Evolutionary conservation across 148 eudicot species (phyloP).

Genomic region (Pouteria glomerata): DNA sequence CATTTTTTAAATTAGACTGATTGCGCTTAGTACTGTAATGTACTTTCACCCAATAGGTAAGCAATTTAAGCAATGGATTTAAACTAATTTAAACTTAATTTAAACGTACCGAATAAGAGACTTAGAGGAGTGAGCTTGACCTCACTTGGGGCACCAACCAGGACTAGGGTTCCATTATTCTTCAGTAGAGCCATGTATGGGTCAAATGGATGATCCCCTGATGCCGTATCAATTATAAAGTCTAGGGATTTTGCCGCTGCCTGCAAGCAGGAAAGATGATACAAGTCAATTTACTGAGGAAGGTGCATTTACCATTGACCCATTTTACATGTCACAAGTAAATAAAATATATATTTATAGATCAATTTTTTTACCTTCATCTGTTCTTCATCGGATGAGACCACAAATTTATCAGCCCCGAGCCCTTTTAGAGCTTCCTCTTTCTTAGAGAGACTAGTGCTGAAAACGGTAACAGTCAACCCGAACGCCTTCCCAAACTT

Average conservation of each 20-base stretch:
- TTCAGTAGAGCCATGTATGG: slow-evolving; percentile 16
- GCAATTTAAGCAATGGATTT: too few species aligned
- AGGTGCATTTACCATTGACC: not conserved
- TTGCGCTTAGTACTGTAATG: too few species aligned
- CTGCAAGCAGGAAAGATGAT: not conserved
- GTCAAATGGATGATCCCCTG: slow-evolving; percentile 17
- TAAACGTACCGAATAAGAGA: slow-evolving; percentile 2
- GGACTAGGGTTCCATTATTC: slow-evolving; percentile 13
- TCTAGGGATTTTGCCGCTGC: not conserved
- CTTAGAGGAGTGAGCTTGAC: slow-evolving; percentile 12
- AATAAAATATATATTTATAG: too few species aligned
- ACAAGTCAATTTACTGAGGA: not conserved
- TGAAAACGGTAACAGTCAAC: slow-evolving; percentile 42
- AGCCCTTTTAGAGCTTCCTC: slow-evolving; percentile 36
- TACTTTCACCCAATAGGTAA: too few species aligned
- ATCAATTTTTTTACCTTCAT: slow-evolving; percentile 19
- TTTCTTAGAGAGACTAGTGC: slow-evolving; percentile 38
- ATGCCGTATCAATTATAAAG: slow-evolving; percentile 16
- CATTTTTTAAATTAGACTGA: too few species aligned
- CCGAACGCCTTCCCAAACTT: slow-evolving; percentile 54
- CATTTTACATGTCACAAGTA: too few species aligned
- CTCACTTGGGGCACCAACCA: slow-evolving; percentile 17
- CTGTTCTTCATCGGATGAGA: slow-evolving; percentile 26
- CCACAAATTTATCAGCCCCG: slow-evolving; percentile 32
- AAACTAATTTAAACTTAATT: too few species aligned